Percentiles rank a stretch among this genome's conserved stretches.
Conservation (phyloP, 148 eudicot genomes). For the Selenicereus undatus region DNA sequence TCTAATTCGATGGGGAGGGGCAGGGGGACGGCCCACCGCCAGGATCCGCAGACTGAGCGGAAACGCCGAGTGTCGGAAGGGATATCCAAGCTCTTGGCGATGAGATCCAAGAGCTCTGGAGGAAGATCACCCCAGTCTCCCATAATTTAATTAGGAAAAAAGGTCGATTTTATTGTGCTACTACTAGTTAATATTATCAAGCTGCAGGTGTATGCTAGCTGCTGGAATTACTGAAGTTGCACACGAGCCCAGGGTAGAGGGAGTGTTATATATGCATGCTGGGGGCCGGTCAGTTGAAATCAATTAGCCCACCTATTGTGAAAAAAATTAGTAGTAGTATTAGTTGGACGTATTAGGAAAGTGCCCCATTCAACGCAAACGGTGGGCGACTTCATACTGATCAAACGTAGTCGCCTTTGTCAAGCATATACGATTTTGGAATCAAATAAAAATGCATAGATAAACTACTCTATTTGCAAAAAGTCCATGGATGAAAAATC, state of each 20-base stretch:
- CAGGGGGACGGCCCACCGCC: conserved; percentile 24
- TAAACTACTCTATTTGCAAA: too few relatives aligned
- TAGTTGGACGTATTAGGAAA: neutral
- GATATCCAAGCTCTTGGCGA: conserved; percentile 11
- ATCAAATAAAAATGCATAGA: too few relatives aligned
- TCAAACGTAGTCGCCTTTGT: too few relatives aligned
- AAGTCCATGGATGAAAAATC: too few relatives aligned
- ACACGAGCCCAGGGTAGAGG: neutral
- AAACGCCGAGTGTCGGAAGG: conserved; percentile 22
- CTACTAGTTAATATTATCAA: neutral
- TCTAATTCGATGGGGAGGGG: neutral
- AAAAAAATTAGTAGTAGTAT: neutral
- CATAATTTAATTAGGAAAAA: neutral
- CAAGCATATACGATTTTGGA: too few relatives aligned
- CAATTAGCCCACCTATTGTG: conserved; percentile 17
- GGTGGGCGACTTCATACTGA: neutral
- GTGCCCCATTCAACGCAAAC: neutral
- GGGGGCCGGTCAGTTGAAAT: neutral
- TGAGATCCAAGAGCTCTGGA: conserved; percentile 24
- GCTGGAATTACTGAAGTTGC: neutral
- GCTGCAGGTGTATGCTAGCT: neutral
- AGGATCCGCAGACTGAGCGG: conserved; percentile 28
- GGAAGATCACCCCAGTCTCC: conserved; percentile 32
- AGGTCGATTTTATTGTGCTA: neutral
- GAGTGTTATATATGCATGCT: neutral